Conservation (phyloP, 148 eudicot genomes). For the Amaranthus hypochondriacus region DNA sequence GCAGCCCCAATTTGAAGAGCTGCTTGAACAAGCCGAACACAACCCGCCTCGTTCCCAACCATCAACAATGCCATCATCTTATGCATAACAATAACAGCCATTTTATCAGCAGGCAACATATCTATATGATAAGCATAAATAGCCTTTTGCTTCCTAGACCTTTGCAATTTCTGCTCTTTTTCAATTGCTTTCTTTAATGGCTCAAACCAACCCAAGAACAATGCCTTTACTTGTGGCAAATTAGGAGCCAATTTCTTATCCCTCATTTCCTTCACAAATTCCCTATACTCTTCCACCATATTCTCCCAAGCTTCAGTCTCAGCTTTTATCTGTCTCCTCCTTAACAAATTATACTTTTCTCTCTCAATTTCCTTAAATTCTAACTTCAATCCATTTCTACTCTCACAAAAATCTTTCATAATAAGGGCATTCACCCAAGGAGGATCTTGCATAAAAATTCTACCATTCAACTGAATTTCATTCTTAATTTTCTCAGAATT, state of each 20-base stretch:
- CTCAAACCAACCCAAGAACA: constrained; percentile 89
- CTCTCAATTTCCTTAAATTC: constrained; percentile 29
- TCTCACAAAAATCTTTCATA: constrained; percentile 38
- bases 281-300: constrained; percentile 77
- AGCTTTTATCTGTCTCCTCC: constrained; percentile 71
- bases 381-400: constrained; percentile 18
- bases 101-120: constrained; percentile 79
- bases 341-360: constrained; percentile 37
- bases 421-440: constrained; percentile 68
- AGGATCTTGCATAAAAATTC: constrained; percentile 61
- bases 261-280: constrained; percentile 73
- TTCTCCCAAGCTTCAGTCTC: constrained; percentile 92
- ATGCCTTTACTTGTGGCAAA: constrained; percentile 74
- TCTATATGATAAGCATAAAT: constrained; percentile 48
- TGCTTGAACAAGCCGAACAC: constrained; percentile 67
- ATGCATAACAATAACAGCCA: constrained; percentile 93
- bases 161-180: constrained; percentile 54
- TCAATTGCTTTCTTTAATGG: constrained; percentile 73
- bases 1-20: constrained; percentile 78
- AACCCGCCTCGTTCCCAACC: constrained; percentile 48
- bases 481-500: constrained; percentile 32
- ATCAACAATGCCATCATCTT: constrained; percentile 77
- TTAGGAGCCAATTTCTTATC: constrained; percentile 81
- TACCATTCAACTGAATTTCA: constrained; percentile 35
- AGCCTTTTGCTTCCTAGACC: constrained; percentile 43